These are phyloP conservation scores for Cercospora beticola DNA, from an alignment of 2,329 filamentous ascomycete species.

Conservation along the genomic window DNA sequence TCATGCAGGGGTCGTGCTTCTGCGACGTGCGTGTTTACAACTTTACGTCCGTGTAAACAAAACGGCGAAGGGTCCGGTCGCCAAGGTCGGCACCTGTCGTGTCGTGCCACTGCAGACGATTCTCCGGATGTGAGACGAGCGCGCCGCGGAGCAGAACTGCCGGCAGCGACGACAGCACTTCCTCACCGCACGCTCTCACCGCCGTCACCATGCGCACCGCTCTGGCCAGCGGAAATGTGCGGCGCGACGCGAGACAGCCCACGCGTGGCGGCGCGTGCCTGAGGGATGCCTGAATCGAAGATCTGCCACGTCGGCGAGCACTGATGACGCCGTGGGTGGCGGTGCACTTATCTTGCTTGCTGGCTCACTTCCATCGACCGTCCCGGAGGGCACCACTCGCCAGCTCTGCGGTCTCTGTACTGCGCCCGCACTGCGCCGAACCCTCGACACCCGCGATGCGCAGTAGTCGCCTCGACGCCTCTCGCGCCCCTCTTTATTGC, in stretches of 20 bases:
- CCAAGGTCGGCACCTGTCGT: not conserved
- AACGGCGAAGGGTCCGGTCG: not conserved
- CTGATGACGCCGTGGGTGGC: not conserved
- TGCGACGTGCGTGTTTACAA: not conserved
- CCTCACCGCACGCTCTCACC: not conserved
- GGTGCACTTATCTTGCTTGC: not conserved
- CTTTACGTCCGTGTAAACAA: not conserved
- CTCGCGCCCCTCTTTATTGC: not conserved
- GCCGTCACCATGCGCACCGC: not conserved
- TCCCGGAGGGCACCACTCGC: not conserved
- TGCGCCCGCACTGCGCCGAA: not conserved
- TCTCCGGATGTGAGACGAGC: not conserved
- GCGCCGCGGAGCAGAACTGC: not conserved
- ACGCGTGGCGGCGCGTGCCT: not conserved
- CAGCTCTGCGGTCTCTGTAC: not conserved
- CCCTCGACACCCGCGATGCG: not conserved
- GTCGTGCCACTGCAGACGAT: not conserved
- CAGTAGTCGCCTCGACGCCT: not conserved
- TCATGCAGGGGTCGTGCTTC: not conserved
- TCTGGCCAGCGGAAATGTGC: not conserved
- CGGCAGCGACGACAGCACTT: not conserved
- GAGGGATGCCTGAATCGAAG: not conserved
- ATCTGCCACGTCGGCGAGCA: not conserved
- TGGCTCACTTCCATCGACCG: not conserved
- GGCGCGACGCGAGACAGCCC: not conserved